These are phyloP conservation scores for Apiospora pterosperma DNA, from an alignment of 2,329 filamentous ascomycete species.

Conservation along the genomic window DNA sequence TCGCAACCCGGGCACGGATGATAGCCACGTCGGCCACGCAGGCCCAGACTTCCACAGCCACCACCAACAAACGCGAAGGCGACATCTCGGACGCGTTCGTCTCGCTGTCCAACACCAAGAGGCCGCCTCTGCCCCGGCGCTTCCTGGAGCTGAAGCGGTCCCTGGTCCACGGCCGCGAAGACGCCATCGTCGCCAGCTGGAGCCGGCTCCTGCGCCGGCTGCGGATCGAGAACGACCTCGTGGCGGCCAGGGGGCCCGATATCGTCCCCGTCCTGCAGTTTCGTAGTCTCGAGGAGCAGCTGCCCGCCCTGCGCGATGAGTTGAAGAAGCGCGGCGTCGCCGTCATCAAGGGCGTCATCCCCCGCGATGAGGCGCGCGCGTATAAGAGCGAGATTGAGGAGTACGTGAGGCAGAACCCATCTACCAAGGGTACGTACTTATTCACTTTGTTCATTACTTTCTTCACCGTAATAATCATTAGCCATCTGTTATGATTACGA, in stretches of 20 bases:
- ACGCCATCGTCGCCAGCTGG: conserved; percentile 46
- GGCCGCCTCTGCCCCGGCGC: conserved; percentile 47
- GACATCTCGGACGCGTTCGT: conserved; percentile 62
- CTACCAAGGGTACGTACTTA: conserved; percentile 43
- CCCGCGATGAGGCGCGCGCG: conserved; percentile 56
- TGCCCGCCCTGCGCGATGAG: conserved; percentile 38
- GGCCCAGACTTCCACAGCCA: conserved; percentile 8
- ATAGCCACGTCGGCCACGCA: conserved; percentile 1
- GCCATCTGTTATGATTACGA: too few relatives aligned
- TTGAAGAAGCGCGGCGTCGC: conserved; percentile 59
- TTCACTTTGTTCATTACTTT: not conserved
- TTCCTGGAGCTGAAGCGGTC: conserved; percentile 55
- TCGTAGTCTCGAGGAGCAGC: conserved; percentile 35
- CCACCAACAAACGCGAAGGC: conserved; percentile 47
- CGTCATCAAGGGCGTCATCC: conserved; percentile 64
- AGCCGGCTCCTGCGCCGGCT: conserved; percentile 42
- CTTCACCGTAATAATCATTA: not conserved
- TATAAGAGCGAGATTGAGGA: conserved; percentile 64
- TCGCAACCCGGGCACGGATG: not conserved
- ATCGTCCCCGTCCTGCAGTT: conserved; percentile 54
- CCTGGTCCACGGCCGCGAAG: conserved; percentile 47
- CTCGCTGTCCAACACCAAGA: conserved; percentile 48
- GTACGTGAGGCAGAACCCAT: conserved; percentile 63
- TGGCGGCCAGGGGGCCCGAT: conserved; percentile 40
- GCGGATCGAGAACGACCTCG: conserved; percentile 41